Conservation (phyloP, 805 yeast genomes). For the Kazachstania taianensis region DNA sequence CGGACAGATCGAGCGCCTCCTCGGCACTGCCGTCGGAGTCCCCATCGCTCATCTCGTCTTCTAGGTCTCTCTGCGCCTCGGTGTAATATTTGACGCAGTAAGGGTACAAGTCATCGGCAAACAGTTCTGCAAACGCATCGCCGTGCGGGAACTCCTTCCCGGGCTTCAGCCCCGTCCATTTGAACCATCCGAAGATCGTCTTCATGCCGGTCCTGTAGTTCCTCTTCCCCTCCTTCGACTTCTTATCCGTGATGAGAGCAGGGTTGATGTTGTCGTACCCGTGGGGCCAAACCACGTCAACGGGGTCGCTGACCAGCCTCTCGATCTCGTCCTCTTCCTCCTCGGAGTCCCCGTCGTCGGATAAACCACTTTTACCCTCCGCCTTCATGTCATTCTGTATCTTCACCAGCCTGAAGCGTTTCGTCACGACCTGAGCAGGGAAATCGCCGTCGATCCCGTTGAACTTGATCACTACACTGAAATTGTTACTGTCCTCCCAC, state of each 20-base stretch:
- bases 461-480: conserved; percentile 51
- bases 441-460: conserved; percentile 38
- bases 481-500: conserved; percentile 40
- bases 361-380: conserved; percentile 6
- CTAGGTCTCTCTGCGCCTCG: conserved; percentile 57
- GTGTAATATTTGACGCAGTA: conserved; percentile 76
- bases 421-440: conserved; percentile 49
- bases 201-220: conserved; percentile 63
- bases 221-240: conserved; percentile 44
- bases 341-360: conserved; percentile 26
- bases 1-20: conserved; percentile 12
- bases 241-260: conserved; percentile 34
- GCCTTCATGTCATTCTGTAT: conserved; percentile 14
- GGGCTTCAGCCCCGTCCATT: conserved; percentile 71
- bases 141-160: conserved; percentile 74
- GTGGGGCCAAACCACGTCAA: conserved; percentile 57
- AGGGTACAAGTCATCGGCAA: conserved; percentile 76
- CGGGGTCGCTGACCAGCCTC: conserved; percentile 43
- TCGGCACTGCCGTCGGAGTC: conserved; percentile 27
- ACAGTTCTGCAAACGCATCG: conserved; percentile 60
- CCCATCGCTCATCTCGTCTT: conserved; percentile 43
- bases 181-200: conserved; percentile 79
- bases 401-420: conserved; percentile 40
- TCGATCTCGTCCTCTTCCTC: conserved; percentile 46
- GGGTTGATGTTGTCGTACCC: conserved; percentile 52